phyloP scores from a whole-genome alignment of 2,329 filamentous ascomycete species.

The Fusarium piperis region DNA sequence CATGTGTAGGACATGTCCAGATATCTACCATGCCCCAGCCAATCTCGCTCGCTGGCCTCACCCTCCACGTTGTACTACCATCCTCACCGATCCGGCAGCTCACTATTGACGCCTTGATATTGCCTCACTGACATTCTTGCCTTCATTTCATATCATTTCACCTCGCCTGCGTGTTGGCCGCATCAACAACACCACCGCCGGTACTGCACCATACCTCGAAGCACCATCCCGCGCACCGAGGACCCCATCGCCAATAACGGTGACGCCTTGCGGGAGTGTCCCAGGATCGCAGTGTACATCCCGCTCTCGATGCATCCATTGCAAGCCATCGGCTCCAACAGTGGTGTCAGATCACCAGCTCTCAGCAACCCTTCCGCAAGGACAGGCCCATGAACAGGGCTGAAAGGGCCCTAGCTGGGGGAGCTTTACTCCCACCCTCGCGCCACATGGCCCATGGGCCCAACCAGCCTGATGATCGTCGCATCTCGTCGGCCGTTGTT shows the following conservation, averaged over 20 bases:
- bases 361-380: background rate
- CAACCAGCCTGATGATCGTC: background rate
- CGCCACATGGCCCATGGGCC: background rate
- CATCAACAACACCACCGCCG: background rate
- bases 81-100: background rate
- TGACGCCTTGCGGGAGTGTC: background rate
- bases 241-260: background rate
- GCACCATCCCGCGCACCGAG: background rate
- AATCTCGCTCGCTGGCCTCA: background rate
- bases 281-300: background rate
- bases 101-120: background rate
- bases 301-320: background rate
- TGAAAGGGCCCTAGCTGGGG: background rate
- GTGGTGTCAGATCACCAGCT: background rate
- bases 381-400: slow-evolving; percentile 3
- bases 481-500: background rate
- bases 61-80: background rate
- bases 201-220: background rate
- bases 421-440: background rate
- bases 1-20: background rate
- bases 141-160: background rate
- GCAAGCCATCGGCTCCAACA: background rate
- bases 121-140: background rate
- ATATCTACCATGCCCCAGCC: background rate
- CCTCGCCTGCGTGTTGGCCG: background rate